Evolutionary conservation across 2,329 filamentous ascomycete genomes (phyloP).

Genomic region (Fusarium tanahbumbuense): DNA sequence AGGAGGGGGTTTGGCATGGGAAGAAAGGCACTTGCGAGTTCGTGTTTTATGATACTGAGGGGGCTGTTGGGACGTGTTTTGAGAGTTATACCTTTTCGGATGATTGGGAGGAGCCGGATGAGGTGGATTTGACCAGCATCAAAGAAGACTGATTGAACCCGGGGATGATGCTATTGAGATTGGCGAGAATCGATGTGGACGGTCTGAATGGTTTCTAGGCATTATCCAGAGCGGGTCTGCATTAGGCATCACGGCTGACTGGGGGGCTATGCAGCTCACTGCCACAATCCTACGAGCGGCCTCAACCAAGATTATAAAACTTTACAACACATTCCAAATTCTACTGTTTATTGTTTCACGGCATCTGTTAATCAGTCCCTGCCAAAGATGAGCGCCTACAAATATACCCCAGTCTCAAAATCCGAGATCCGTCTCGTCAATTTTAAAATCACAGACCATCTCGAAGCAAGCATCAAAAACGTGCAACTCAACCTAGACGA

Average conservation of each 20-base stretch:
- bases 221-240: not conserved
- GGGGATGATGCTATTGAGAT: too few relatives aligned
- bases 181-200: too few relatives aligned
- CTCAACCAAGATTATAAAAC: not conserved
- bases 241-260: not conserved
- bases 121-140: fast-evolving
- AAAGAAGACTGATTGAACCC: fast-evolving
- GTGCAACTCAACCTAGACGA: constrained; percentile 22
- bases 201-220: not conserved
- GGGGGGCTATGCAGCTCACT: constrained; percentile 14
- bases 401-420: constrained; percentile 10
- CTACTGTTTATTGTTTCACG: fast-evolving
- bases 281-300: not conserved
- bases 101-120: not conserved
- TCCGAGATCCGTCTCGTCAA: constrained; percentile 32
- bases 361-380: fast-evolving
- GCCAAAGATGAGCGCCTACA: constrained; percentile 9
- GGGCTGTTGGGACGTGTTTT: not conserved
- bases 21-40: constrained; percentile 5
- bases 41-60: constrained; percentile 3
- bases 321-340: fast-evolving
- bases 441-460: not conserved
- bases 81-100: not conserved
- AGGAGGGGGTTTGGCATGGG: not conserved
- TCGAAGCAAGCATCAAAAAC: constrained; percentile 24